Evolutionary conservation across 2,329 filamentous ascomycete species (phyloP).

Genomic region (Chaetomium globosum): DNA sequence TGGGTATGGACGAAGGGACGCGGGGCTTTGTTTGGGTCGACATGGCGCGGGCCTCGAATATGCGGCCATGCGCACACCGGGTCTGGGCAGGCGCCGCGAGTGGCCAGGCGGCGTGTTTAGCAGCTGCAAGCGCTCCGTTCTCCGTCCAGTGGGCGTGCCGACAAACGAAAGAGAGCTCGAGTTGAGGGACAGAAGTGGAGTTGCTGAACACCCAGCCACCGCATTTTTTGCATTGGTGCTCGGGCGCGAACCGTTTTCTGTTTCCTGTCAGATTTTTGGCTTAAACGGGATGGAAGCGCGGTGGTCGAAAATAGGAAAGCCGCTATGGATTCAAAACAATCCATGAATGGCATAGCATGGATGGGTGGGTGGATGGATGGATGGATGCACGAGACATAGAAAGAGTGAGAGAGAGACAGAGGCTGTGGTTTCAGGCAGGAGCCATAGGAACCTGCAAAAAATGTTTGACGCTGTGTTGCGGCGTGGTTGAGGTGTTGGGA

Average conservation of each 20-base stretch:
- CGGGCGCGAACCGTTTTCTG: constrained; percentile 4
- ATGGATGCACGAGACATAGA: constrained; percentile 2
- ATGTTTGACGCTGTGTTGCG: constrained; percentile 21
- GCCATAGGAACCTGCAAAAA: background rate
- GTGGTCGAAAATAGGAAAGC: constrained; percentile 19
- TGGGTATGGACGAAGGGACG: constrained; percentile 34
- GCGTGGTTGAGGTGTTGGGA: constrained; percentile 10
- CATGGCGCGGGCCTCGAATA: constrained; percentile 38
- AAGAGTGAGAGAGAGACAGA: background rate
- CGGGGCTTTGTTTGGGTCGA: constrained; percentile 35
- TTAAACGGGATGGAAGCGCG: background rate
- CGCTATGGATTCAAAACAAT: constrained; percentile 26
- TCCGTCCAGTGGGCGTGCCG: constrained; percentile 17
- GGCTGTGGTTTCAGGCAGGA: constrained; percentile 20
- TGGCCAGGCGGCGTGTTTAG: constrained; percentile 31
- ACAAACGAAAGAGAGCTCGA: constrained; percentile 18
- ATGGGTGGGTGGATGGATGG: background rate
- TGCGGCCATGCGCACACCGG: constrained; percentile 38
- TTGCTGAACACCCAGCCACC: constrained; percentile 36
- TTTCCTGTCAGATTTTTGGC: constrained; percentile 9
- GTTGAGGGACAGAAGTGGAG: constrained; percentile 23
- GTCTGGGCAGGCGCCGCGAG: constrained; percentile 34
- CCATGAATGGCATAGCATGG: too few relatives aligned
- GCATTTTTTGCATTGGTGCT: constrained; percentile 31
- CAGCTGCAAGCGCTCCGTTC: constrained; percentile 34